A percentile compares a stretch with the other conserved stretches of the same genome.
Evolutionary conservation across 169 alveolate species (phyloP).

Genomic region (Plasmodium yoelii): DNA sequence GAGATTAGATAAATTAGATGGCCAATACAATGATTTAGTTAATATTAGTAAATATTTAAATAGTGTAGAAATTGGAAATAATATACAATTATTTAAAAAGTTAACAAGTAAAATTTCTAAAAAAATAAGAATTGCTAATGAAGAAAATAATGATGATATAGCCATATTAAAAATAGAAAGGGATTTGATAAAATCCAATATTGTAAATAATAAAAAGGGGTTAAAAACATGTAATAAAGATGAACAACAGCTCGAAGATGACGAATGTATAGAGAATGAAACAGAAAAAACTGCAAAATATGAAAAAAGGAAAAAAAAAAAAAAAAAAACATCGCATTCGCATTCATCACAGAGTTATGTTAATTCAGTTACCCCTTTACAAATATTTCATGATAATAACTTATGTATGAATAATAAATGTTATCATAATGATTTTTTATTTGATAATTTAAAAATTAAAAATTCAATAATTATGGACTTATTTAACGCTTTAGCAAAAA

Average conservation of each 20-base stretch:
- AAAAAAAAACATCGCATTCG: slow-evolving; percentile 17
- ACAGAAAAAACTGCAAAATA: slow-evolving; percentile 7
- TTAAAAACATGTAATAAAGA: slow-evolving; percentile 36
- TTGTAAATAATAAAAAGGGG: slow-evolving; percentile 31
- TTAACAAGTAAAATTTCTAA: slow-evolving; percentile 22
- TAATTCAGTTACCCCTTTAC: slow-evolving; percentile 67
- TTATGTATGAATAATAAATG: slow-evolving; percentile 58
- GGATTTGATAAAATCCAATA: slow-evolving; percentile 56
- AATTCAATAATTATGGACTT: slow-evolving; percentile 33
- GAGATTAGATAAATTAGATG: slow-evolving; percentile 30
- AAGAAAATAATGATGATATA: slow-evolving; percentile 64
- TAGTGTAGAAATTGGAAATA: slow-evolving; percentile 21
- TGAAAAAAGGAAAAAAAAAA: slow-evolving; percentile 45
- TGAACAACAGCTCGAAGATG: slow-evolving; percentile 9
- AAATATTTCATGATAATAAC: slow-evolving; percentile 26
- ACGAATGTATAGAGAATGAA: slow-evolving; percentile 41
- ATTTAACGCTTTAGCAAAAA: slow-evolving; percentile 30
- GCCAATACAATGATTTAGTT: slow-evolving; percentile 29
- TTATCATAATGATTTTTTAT: slow-evolving; percentile 26
- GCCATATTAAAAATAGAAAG: slow-evolving; percentile 64
- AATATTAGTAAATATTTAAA: slow-evolving; percentile 28
- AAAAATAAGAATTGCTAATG: slow-evolving; percentile 37
- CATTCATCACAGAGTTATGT: slow-evolving; percentile 25
- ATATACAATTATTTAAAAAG: slow-evolving; percentile 9
- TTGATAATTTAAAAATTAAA: slow-evolving; percentile 43